Percentiles rank a stretch among this genome's conserved stretches.
Conservation (phyloP, 1,139 yeast species). For the Pichia sp. region DNA sequence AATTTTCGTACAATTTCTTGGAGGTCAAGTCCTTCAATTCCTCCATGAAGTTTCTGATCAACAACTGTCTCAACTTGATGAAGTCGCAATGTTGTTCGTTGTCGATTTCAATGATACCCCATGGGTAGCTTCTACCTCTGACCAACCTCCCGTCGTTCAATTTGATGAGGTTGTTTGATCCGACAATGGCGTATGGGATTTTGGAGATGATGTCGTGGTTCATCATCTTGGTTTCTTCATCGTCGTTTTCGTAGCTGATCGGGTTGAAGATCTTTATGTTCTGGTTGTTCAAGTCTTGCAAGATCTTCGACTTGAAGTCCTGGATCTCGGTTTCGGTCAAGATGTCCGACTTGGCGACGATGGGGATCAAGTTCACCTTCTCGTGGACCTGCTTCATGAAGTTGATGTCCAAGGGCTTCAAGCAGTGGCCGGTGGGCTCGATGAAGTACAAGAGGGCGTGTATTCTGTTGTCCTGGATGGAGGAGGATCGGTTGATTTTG, state of each 20-base stretch:
- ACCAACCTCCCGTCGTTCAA: conserved; percentile 74
- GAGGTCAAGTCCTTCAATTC: conserved; percentile 88
- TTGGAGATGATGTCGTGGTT: conserved; percentile 63
- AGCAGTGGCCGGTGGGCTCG: conserved; percentile 95
- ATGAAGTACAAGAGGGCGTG: conserved; percentile 88
- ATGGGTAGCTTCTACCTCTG: conserved; percentile 93
- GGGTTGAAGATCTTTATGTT: conserved; percentile 79
- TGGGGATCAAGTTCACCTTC: conserved; percentile 90
- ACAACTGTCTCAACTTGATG: conserved; percentile 80
- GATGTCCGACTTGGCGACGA: conserved; percentile 93
- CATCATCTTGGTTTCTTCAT: conserved; percentile 70
- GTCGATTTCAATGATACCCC: conserved; percentile 97
- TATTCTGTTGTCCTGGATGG: conserved; percentile 66
- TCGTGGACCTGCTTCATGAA: conserved; percentile 87
- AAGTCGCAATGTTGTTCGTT: conserved; percentile 94
- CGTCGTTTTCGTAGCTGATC: conserved; percentile 75
- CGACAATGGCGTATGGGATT: conserved; percentile 93
- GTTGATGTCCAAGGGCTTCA: conserved; percentile 82
- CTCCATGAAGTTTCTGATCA: conserved; percentile 87
- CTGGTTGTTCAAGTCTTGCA: conserved; percentile 72
- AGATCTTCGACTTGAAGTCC: conserved; percentile 69
- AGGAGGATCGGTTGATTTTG: conserved; percentile 64
- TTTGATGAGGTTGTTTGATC: conserved; percentile 74
- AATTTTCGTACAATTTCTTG: conserved; percentile 75
- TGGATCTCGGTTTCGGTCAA: conserved; percentile 81